A percentile compares a stretch with the other conserved stretches of the same genome.
Evolutionary conservation across 208 protist species (phyloP).

Genomic region (Trypanosoma congolense): DNA sequence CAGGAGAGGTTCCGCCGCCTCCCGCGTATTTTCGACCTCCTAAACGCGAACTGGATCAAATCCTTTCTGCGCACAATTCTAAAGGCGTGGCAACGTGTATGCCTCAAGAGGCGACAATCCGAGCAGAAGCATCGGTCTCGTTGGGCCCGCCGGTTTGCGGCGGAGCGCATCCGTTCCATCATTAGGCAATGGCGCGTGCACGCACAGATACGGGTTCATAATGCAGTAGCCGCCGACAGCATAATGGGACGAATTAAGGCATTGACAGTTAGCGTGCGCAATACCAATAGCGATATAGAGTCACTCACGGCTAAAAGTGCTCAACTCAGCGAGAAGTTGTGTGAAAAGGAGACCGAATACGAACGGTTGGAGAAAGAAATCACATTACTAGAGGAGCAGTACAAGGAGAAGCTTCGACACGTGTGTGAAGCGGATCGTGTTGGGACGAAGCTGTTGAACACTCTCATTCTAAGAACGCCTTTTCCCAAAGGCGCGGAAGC

Average conservation of each 20-base stretch:
- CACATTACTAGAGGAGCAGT: constrained; percentile 34
- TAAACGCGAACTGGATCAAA: constrained; percentile 48
- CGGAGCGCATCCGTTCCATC: constrained; percentile 35
- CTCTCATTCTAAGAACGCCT: constrained; percentile 33
- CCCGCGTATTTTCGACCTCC: constrained; percentile 44
- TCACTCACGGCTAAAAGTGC: constrained; percentile 33
- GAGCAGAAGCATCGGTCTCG: constrained; percentile 53
- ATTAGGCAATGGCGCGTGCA: constrained; percentile 58
- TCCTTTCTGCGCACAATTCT: constrained; percentile 50
- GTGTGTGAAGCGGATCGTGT: constrained; percentile 67
- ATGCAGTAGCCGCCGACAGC: constrained; percentile 28
- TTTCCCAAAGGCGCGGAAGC: constrained; percentile 3
- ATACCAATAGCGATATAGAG: constrained; percentile 29
- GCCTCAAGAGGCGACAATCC: constrained; percentile 38
- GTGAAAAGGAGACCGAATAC: constrained; percentile 31
- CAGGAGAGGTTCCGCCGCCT: constrained; percentile 56
- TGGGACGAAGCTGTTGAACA: constrained; percentile 50
- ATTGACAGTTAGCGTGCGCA: constrained; percentile 31
- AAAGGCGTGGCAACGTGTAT: constrained; percentile 50
- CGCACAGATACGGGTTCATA: constrained; percentile 30
- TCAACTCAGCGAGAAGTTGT: constrained; percentile 28
- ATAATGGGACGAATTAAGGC: constrained; percentile 33
- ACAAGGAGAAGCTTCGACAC: constrained; percentile 38
- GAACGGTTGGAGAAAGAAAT: constrained; percentile 27
- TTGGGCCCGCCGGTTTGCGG: constrained; percentile 51